Percentiles rank a stretch among this genome's conserved stretches.
These are phyloP conservation scores for Populus tomentosa DNA, from an alignment of 441 rosid genomes.

Conservation along the genomic window DNA sequence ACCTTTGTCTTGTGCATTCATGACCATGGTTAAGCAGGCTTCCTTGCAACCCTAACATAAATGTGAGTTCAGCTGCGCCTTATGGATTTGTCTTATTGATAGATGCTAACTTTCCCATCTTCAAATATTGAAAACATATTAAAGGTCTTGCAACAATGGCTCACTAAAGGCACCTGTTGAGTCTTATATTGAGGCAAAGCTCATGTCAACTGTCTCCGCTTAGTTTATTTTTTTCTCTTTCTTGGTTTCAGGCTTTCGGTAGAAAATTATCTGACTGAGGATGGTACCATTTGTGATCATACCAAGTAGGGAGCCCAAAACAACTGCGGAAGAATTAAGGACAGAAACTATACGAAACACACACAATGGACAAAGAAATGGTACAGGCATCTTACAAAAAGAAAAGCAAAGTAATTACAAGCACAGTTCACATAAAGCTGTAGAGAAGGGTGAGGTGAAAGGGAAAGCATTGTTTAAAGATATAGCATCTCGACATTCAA, in stretches of 20 bases:
- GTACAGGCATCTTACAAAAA: not conserved
- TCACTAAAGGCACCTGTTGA: not conserved
- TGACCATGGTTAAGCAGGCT: not conserved
- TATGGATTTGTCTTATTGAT: not conserved
- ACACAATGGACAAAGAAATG: not conserved
- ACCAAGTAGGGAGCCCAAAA: slow-evolving; percentile 70
- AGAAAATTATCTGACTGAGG: slow-evolving; percentile 73
- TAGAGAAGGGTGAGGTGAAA: not conserved
- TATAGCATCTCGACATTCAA: not conserved
- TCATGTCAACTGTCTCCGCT: slow-evolving; percentile 15
- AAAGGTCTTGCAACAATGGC: not conserved
- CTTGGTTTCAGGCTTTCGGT: slow-evolving; percentile 41
- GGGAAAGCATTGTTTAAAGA: not conserved
- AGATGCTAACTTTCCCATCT: not conserved
- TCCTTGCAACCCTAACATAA: not conserved
- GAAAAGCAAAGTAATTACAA: not conserved
- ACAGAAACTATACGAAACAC: slow-evolving; percentile 7
- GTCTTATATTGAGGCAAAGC: not conserved
- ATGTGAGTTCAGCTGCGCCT: not conserved
- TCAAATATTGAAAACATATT: not conserved
- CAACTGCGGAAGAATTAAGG: slow-evolving; percentile 48
- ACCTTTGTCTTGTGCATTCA: not conserved
- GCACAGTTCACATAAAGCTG: not conserved
- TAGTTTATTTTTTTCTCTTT: slow-evolving; percentile 65
- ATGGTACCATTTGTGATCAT: slow-evolving; percentile 65